These are phyloP conservation scores for Dactylellina parvicollis DNA, from an alignment of 2,329 filamentous ascomycete species.

Conservation along the genomic window DNA sequence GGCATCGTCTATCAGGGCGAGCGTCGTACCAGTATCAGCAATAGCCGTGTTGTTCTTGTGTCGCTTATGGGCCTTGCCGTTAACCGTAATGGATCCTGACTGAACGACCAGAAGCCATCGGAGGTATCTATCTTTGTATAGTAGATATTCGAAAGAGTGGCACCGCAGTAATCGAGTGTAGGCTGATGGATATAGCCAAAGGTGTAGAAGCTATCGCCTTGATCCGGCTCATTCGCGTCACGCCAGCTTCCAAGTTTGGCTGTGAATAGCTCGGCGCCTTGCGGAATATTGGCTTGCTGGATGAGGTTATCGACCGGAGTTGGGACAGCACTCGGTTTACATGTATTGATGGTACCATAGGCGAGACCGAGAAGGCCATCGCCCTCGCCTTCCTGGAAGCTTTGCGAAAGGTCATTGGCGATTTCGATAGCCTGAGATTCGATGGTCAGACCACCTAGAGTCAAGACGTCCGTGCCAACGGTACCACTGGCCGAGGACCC, in stretches of 20 bases:
- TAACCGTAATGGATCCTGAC: conserved; percentile 69
- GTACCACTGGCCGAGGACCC: conserved; percentile 72
- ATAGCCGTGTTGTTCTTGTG: conserved; percentile 71
- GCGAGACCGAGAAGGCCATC: conserved; percentile 76
- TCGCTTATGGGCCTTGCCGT: conserved; percentile 66
- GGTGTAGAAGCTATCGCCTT: conserved; percentile 71
- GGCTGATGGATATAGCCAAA: conserved; percentile 76
- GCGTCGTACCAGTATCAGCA: conserved; percentile 76
- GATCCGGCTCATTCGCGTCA: conserved; percentile 62
- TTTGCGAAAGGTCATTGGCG: conserved; percentile 68
- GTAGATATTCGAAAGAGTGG: conserved; percentile 63
- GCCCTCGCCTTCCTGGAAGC: conserved; percentile 68
- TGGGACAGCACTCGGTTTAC: conserved; percentile 66
- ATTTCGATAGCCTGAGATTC: conserved; percentile 73
- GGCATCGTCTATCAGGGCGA: conserved; percentile 72
- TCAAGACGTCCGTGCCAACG: conserved; percentile 72
- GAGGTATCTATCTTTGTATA: conserved; percentile 73
- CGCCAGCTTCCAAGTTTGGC: conserved; percentile 70
- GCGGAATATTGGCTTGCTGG: conserved; percentile 67
- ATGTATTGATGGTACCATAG: conserved; percentile 72
- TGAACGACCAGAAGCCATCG: conserved; percentile 75
- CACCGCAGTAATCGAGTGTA: conserved; percentile 67
- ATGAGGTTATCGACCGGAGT: conserved; percentile 78
- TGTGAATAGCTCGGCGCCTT: conserved; percentile 70
- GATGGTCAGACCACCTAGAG: conserved; percentile 71